Evolutionary conservation across 345 rosid genomes (phyloP), one percentile per base, ranked within the genome.

Genomic region (Camelina neglecta): DNA sequence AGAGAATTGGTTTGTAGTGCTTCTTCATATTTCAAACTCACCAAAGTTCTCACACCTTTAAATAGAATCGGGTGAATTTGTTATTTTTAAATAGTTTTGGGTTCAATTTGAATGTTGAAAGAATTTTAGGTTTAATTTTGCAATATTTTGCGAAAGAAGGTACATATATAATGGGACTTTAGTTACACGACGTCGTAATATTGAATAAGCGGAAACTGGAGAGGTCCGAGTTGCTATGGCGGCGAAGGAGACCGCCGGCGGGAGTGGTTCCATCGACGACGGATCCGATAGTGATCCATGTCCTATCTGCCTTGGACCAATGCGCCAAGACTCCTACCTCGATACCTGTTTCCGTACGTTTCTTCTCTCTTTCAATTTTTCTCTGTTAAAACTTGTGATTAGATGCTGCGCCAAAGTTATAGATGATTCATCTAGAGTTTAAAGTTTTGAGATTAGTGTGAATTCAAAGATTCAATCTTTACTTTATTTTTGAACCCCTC

Each of bases 301-400:
- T 71, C 97, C 97, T 16, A 89, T 95, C 71, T 95, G 97, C 83
- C 91, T 92, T 26, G 86, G 82, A 50, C 75, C 85, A 39, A 59
- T 86, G 20, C 71, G 76, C 60, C 75, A 79, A 67, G 92, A 83
- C 31, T 89, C 97, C 20, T 95, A 90, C 75, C 89, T 92, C 5
- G 97, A 95, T 74, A 79, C 74, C 13, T 95, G 99, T 76, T 86
- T 92, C 75, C 99, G 99, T 95, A 80, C 15, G 84, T 71, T 45
- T 77, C 62, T 20, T 10, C 69, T 65, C 69, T 71, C 42, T 71
- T 6, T 70, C 44, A 48, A 4, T 38, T 38, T 31, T 72, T 15
- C 8, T 57, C 31, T 10, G 29, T 16, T 64, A 1, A 62, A 13
- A 3, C 26, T 29, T 44, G 23, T 44, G 47, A 12, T 61, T 60